These are phyloP conservation scores for Scenedesmus sp. DNA, from an alignment of 163 green algal species.

Conservation along the genomic window DNA sequence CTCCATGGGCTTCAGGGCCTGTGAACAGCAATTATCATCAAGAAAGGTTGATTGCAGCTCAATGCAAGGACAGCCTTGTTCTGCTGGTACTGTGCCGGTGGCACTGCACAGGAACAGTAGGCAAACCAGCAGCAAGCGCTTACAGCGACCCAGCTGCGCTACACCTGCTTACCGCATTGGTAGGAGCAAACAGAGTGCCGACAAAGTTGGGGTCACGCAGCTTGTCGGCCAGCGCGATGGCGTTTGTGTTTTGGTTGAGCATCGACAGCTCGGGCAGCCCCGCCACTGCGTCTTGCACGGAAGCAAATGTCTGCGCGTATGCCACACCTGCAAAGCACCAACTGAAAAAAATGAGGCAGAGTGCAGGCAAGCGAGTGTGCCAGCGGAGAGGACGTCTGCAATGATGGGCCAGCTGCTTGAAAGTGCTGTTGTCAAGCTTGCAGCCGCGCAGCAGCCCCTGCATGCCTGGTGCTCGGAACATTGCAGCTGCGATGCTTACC, in stretches of 20 bases:
- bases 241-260: conserved; percentile 15
- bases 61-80: no score
- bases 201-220: conserved; percentile 58
- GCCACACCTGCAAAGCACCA: neutral
- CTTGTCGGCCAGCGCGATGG: conserved; percentile 31
- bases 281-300: conserved; percentile 29
- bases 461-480: neutral
- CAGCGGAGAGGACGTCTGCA: no score
- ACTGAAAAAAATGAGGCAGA: neutral
- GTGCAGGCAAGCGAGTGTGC: neutral
- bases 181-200: conserved; percentile 69
- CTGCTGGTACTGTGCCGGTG: neutral
- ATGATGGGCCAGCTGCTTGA: neutral
- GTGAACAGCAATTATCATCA: neutral
- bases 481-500: conserved; percentile 1
- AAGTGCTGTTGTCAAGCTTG: neutral
- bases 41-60: neutral
- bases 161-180: conserved; percentile 59
- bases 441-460: no score
- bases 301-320: neutral
- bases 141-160: neutral
- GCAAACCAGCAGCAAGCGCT: neutral
- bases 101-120: neutral
- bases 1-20: conserved; percentile 41
- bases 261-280: conserved; percentile 47